phyloP scores from a whole-genome alignment of 2,329 filamentous ascomycete genomes.

The Cladophialophora chaetospira region DNA sequence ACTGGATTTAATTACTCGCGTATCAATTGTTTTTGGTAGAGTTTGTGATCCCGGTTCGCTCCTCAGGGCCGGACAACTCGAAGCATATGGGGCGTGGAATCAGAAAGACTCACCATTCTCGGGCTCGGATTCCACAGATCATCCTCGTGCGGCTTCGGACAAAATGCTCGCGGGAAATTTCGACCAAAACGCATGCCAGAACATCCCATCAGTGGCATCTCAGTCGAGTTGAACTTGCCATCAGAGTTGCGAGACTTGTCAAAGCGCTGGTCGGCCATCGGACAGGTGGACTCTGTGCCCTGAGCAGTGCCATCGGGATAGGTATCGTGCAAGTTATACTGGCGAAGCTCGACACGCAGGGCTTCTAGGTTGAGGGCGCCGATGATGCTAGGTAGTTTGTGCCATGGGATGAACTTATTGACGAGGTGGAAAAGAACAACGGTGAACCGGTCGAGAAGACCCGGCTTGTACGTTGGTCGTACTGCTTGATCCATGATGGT shows the following conservation, averaged over 20 bases:
- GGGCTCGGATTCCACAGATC: slow-evolving; percentile 50
- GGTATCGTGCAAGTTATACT: slow-evolving; percentile 48
- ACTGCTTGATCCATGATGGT: slow-evolving; percentile 5
- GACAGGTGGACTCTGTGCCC: slow-evolving; percentile 36
- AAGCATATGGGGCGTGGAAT: too few species aligned
- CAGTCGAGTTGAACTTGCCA: slow-evolving; percentile 48
- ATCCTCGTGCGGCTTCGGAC: slow-evolving; percentile 43
- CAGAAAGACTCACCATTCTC: slow-evolving; percentile 46
- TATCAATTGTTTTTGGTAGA: too few species aligned
- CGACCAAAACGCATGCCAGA: slow-evolving; percentile 49
- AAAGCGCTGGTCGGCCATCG: slow-evolving; percentile 15
- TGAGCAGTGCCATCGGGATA: slow-evolving; percentile 44
- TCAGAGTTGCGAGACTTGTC: slow-evolving; percentile 45
- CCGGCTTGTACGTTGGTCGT: slow-evolving; percentile 34
- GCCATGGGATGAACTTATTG: slow-evolving; percentile 47
- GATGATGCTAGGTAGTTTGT: slow-evolving; percentile 37
- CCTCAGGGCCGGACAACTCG: too few species aligned
- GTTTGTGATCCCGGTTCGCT: too few species aligned
- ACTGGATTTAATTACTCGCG: background rate
- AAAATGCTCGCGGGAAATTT: slow-evolving; percentile 45
- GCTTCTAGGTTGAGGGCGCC: slow-evolving; percentile 47
- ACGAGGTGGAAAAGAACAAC: slow-evolving; percentile 42
- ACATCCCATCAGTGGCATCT: slow-evolving; percentile 49
- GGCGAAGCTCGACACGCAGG: slow-evolving; percentile 47
- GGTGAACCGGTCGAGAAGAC: slow-evolving; percentile 35